A percentile compares a stretch with the other conserved stretches of the same genome.
Evolutionary conservation across 352 stramenopile genomes (phyloP).

Genomic region (Phytopythium kandeliae): DNA sequence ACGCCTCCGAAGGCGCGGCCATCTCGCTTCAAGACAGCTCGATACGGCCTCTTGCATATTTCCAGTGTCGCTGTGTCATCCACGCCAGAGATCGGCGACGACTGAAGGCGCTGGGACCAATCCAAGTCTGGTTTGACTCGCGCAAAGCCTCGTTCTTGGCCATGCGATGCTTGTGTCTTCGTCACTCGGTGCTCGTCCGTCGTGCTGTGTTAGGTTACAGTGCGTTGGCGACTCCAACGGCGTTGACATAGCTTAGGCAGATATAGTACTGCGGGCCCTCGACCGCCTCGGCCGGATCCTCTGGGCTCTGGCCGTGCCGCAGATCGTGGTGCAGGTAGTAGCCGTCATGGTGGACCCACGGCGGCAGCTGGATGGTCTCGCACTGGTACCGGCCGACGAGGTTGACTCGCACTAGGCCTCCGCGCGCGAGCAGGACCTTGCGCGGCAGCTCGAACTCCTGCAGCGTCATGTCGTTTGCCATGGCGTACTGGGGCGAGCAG

Average conservation of each 20-base stretch:
- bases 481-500: conserved; percentile 36
- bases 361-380: conserved; percentile 65
- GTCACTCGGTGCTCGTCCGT: background rate
- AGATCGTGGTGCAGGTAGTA: conserved; percentile 27
- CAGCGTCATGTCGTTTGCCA: conserved; percentile 71
- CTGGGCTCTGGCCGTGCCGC: conserved; percentile 8
- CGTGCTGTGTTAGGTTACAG: conserved; percentile 5
- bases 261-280: conserved; percentile 65
- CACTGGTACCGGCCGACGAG: conserved; percentile 64
- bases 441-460: conserved; percentile 50
- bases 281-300: background rate
- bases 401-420: conserved; percentile 48
- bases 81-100: background rate
- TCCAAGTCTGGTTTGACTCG: background rate
- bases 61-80: background rate
- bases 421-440: conserved; percentile 35
- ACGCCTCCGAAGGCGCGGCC: too few relatives aligned
- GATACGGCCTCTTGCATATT: background rate
- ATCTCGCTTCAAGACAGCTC: too few relatives aligned
- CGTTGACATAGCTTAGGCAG: conserved; percentile 75
- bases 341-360: conserved; percentile 4
- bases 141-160: background rate
- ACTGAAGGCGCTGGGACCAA: background rate
- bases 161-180: background rate
- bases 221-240: conserved; percentile 5